Base-by-base conservation (phyloP, 1,139 yeast species). In the Suhomyces panamericanus region DNA sequence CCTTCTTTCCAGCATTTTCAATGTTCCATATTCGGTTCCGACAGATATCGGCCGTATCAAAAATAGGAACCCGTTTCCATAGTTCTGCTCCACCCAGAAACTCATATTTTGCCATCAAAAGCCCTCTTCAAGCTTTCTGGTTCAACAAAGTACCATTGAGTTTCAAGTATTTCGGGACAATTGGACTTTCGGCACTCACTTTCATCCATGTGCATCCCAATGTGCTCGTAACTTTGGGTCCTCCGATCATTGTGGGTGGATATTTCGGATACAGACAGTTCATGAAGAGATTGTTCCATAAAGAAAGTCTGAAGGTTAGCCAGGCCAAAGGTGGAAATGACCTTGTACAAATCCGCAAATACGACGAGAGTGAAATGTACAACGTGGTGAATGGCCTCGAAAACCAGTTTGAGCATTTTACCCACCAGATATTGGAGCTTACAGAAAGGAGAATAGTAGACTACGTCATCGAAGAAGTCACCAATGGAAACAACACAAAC, bases 191-290 rank as follows among this genome's bases (percentile, higher is more conserved):
- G 1, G 71, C 74, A 0, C 47, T 57, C 11, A 53, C 66, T 2
- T 46, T 72, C n/a, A 66, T 67, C 10, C 70, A 71, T 42, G 43
- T 71, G 12, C 75, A 70, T 51, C 75, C 73, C 12, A 62, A 68
- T 46, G 53, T 62, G 10, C 42, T 70, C 8, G 46, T 69, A 12
- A 70, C 77, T 1, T 48, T 66, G 10, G 69, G 63, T 0, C 79
- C 79, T 1, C 78, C 79, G 1, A 39, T 60, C 2, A 55, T 60
- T 0, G 51, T 67, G 1, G 66, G 61, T 0, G 56, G 62, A 2
- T 70, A 60, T 49, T 69, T 54, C 39, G 54, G 54, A 7, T 59
- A 60, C 44, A 55, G 58, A 16, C 48, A 49, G 16, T 43, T 52
- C 47, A 50, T 51, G 44, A 51, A 52, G 41, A 27, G 47, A 11